Conservation (phyloP, 805 yeast species). For the Suhomyces tanzawaensis region DNA sequence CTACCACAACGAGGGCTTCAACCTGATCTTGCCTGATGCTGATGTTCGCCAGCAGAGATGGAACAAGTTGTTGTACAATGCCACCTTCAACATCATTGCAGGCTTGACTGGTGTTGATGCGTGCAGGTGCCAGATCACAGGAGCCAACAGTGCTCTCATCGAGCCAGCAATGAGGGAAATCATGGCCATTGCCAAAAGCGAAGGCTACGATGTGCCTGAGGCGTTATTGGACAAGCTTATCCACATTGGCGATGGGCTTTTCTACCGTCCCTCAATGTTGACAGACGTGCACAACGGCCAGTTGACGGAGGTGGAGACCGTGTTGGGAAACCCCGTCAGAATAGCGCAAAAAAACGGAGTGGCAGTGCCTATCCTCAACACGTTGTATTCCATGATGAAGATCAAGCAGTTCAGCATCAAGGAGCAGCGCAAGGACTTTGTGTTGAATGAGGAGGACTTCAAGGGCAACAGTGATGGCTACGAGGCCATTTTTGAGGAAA, state of each 20-base stretch:
- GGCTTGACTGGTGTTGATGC: constrained; percentile 35
- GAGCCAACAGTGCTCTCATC: constrained; percentile 29
- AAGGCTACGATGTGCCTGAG: constrained; percentile 54
- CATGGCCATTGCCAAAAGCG: constrained; percentile 62
- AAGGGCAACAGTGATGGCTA: constrained; percentile 18
- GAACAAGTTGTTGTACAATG: constrained; percentile 39
- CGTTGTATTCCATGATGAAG: constrained; percentile 57
- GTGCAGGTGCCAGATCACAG: constrained; percentile 33
- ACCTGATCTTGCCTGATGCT: constrained; percentile 25
- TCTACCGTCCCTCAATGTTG: constrained; percentile 42
- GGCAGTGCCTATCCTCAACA: constrained; percentile 55
- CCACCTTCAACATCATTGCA: constrained; percentile 35
- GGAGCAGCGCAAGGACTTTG: constrained; percentile 50
- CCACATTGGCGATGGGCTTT: constrained; percentile 47
- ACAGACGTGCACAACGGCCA: constrained; percentile 37
- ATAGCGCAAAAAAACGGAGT: constrained; percentile 40
- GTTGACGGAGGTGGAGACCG: constrained; percentile 38
- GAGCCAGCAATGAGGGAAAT: constrained; percentile 70
- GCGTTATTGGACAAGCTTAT: constrained; percentile 49
- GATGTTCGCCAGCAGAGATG: constrained; percentile 35
- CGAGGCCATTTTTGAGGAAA: constrained; percentile 15
- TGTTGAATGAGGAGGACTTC: constrained; percentile 23
- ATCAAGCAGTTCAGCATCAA: constrained; percentile 60
- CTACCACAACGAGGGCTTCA: constrained; percentile 27
- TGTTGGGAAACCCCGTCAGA: constrained; percentile 38